phyloP scores from a whole-genome alignment of 768 basidiomycete species.

The Asterophora lycoperdoides region DNA sequence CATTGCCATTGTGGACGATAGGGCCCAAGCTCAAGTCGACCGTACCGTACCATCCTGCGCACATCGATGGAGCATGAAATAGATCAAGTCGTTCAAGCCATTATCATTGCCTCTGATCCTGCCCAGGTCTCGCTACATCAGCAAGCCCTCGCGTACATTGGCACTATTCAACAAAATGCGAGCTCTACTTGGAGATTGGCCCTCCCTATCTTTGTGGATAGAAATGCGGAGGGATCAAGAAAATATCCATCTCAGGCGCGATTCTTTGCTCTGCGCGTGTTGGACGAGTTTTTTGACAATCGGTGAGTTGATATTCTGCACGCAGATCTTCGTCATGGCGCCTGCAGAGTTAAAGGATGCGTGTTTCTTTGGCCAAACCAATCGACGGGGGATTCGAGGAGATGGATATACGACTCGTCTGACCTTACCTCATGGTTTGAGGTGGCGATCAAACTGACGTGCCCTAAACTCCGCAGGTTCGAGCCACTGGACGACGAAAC shows the following conservation, averaged over 20 bases:
- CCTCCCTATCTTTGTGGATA: conserved; percentile 66
- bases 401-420: neutral
- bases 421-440: neutral
- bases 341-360: neutral
- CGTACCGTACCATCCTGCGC: conserved; percentile 2
- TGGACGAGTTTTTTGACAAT: conserved; percentile 81
- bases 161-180: conserved; percentile 71
- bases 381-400: neutral
- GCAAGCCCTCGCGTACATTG: conserved; percentile 82
- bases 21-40: conserved; percentile 3
- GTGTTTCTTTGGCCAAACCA: neutral
- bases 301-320: conserved; percentile 47
- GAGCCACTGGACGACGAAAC: conserved; percentile 66
- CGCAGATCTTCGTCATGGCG: conserved; percentile 7
- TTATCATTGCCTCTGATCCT: conserved; percentile 83
- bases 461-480: conserved; percentile 35
- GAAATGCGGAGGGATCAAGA: conserved; percentile 53
- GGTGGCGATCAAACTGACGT: conserved; percentile 3
- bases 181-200: conserved; percentile 78
- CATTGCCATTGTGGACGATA: neutral
- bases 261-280: conserved; percentile 74
- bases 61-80: conserved; percentile 67
- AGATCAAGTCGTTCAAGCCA: conserved; percentile 77
- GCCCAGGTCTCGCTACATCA: conserved; percentile 67
- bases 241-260: conserved; percentile 70